phyloP scores from a whole-genome alignment of 352 stramenopile species.

The Saprolegnia diclina region DNA sequence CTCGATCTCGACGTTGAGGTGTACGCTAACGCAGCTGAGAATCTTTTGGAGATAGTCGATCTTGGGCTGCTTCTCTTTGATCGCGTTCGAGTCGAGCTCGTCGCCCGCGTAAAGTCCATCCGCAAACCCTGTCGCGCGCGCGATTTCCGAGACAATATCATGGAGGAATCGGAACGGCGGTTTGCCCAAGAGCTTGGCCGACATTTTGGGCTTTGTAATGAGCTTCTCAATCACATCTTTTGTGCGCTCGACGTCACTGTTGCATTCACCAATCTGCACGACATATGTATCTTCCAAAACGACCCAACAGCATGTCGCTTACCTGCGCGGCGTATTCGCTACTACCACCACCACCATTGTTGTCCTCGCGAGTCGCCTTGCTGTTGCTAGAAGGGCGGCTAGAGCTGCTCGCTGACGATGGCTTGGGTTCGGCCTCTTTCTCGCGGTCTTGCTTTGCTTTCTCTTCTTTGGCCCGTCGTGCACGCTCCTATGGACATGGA shows the following conservation, averaged over 20 bases:
- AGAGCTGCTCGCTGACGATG: conserved; percentile 32
- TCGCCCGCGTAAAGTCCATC: conserved; percentile 78
- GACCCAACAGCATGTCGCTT: not conserved
- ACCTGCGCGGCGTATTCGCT: conserved; percentile 17
- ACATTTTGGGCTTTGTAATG: conserved; percentile 83
- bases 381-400: conserved; percentile 41
- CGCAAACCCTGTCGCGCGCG: conserved; percentile 69
- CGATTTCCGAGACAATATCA: conserved; percentile 78
- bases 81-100: conserved; percentile 85
- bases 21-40: conserved; percentile 83
- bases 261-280: conserved; percentile 56
- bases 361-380: conserved; percentile 36
- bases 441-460: conserved; percentile 26
- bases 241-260: conserved; percentile 65
- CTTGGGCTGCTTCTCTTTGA: conserved; percentile 93
- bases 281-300: too few species aligned
- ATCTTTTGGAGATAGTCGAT: conserved; percentile 87
- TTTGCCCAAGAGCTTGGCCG: conserved; percentile 70
- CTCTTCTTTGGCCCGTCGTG: conserved; percentile 16
- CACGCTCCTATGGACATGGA: not conserved
- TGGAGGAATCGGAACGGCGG: conserved; percentile 87
- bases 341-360: conserved; percentile 6
- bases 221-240: conserved; percentile 74
- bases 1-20: conserved; percentile 83
- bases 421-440: conserved; percentile 36